Evolutionary conservation across 345 rosid genomes (phyloP).

Genomic region (Arabis alpina): DNA sequence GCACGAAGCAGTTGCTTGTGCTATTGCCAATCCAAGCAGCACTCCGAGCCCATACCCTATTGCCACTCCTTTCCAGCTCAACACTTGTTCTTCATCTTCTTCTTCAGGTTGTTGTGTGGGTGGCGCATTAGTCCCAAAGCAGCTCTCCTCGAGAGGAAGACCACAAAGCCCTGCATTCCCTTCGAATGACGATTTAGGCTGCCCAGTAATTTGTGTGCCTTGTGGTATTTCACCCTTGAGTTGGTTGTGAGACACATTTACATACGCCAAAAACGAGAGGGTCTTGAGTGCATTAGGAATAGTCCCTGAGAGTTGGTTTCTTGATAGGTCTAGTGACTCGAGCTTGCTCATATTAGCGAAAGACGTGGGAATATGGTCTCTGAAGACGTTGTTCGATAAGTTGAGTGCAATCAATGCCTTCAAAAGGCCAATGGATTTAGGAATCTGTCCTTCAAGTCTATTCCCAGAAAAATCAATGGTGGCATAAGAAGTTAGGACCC

Average conservation of each 20-base stretch:
- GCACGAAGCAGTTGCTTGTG: conserved; percentile 9
- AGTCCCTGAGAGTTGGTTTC: conserved; percentile 8
- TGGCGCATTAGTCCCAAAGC: not conserved
- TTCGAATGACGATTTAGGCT: conserved; percentile 26
- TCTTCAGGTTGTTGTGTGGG: not conserved
- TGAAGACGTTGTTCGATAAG: conserved; percentile 2
- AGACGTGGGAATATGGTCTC: conserved; percentile 10
- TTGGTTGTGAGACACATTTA: conserved; percentile 30
- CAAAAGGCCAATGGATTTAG: conserved; percentile 16
- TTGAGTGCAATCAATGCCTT: conserved; percentile 16
- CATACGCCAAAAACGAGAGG: conserved; percentile 7
- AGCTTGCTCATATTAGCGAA: not conserved
- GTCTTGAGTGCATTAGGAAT: conserved; percentile 1
- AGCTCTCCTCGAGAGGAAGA: conserved; percentile 1
- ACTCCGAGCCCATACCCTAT: conserved; percentile 25
- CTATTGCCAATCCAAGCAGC: conserved; percentile 5
- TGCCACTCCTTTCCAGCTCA: conserved; percentile 11
- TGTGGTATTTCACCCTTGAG: conserved; percentile 31
- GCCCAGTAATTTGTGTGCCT: conserved; percentile 24
- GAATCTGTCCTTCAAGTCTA: not conserved
- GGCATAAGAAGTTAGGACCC: not conserved
- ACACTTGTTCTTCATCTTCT: not conserved
- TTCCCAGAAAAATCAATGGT: conserved; percentile 27
- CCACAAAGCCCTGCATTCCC: conserved; percentile 36
- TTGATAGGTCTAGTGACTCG: not conserved